Evolutionary conservation across 2,329 filamentous ascomycete genomes (phyloP).

Genomic region (Aureobasidium sp.): DNA sequence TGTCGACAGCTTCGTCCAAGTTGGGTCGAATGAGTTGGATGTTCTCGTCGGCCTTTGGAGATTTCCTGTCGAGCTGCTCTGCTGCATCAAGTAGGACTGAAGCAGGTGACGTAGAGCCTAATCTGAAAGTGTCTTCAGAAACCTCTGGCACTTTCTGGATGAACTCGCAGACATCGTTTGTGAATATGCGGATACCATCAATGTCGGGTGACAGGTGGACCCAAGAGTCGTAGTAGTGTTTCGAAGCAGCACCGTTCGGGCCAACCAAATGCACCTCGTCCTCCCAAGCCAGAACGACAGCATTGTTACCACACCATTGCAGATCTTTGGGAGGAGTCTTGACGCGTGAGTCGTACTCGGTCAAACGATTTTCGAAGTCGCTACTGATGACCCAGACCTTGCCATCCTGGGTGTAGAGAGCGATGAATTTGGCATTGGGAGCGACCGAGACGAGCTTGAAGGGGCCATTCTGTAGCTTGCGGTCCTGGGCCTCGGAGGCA

Average conservation of each 20-base stretch:
- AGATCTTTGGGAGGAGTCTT: constrained; percentile 80
- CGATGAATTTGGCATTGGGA: constrained; percentile 81
- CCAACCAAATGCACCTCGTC: constrained; percentile 94
- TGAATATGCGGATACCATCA: constrained; percentile 85
- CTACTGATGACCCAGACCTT: constrained; percentile 89
- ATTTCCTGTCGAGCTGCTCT: constrained; percentile 83
- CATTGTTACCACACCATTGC: constrained; percentile 95
- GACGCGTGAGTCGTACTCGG: constrained; percentile 84
- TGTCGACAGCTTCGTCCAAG: constrained; percentile 87
- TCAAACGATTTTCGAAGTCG: constrained; percentile 87
- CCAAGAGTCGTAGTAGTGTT: constrained; percentile 76
- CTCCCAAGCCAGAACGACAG: constrained; percentile 90
- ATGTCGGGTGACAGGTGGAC: constrained; percentile 82
- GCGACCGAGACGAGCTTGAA: constrained; percentile 88
- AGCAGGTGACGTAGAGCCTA: constrained; percentile 80
- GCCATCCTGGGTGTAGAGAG: constrained; percentile 77
- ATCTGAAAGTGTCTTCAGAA: constrained; percentile 73
- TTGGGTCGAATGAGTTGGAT: constrained; percentile 87
- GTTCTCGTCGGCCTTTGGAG: constrained; percentile 94
- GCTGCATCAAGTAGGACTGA: constrained; percentile 92
- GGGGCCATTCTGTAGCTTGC: constrained; percentile 82
- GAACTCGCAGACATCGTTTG: constrained; percentile 94
- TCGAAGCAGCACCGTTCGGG: constrained; percentile 66
- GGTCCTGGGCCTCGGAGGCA: constrained; percentile 82
- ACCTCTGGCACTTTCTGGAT: constrained; percentile 77